phyloP scores from a whole-genome alignment of 306 rosid species.

The Rosa rugosa region DNA sequence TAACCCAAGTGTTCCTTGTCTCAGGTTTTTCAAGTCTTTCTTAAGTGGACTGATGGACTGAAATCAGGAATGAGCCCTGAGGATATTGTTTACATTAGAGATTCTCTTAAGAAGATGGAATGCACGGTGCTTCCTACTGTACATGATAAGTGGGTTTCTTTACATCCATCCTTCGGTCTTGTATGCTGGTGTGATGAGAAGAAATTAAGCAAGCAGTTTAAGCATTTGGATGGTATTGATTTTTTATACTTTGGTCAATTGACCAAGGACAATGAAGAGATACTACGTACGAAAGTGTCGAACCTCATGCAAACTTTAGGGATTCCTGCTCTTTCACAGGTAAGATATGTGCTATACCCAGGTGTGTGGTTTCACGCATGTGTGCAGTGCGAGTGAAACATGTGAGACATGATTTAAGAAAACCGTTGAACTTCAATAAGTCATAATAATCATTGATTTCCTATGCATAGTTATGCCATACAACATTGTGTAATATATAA shows the following conservation, averaged over 20 bases:
- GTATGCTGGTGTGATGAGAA: conserved; percentile 87
- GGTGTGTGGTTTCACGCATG: background rate
- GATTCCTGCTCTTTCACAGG: conserved; percentile 89
- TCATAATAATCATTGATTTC: background rate
- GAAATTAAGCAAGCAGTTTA: conserved; percentile 62
- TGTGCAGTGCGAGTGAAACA: background rate
- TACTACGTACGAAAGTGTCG: conserved; percentile 46
- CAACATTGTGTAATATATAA: background rate
- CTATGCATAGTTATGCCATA: background rate
- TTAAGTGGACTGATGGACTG: conserved; percentile 79
- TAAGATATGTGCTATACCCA: conserved; percentile 26
- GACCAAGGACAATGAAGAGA: conserved; percentile 44
- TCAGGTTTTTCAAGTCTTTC: conserved; percentile 74
- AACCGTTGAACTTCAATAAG: background rate
- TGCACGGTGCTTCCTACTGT: conserved; percentile 78
- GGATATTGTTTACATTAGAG: conserved; percentile 58
- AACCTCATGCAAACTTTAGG: conserved; percentile 69
- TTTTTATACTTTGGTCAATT: conserved; percentile 64
- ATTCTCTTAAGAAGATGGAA: conserved; percentile 56
- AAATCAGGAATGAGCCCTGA: conserved; percentile 58
- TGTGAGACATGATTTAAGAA: background rate
- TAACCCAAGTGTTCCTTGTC: conserved; percentile 30
- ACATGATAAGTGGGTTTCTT: conserved; percentile 90
- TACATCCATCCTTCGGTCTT: conserved; percentile 78
- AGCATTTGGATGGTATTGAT: conserved; percentile 60